Evolutionary conservation across 805 yeast species (phyloP).

Genomic region (Yarrowia sp.): DNA sequence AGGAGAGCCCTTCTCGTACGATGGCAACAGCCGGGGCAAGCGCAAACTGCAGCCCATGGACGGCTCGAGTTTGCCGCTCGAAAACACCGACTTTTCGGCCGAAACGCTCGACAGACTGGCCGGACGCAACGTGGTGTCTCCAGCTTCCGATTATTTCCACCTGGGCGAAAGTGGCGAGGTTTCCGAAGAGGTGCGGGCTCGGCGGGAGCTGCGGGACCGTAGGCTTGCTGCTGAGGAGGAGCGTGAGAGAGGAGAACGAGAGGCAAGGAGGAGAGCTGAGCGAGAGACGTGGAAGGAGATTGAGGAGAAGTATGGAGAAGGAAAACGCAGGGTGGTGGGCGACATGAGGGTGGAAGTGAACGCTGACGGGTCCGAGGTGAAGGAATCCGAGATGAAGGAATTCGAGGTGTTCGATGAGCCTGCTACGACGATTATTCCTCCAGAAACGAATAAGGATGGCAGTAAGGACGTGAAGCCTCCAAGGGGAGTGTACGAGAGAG

Average conservation of each 20-base stretch:
- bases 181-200: background rate
- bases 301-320: background rate
- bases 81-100: conserved; percentile 23
- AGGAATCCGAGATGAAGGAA: background rate
- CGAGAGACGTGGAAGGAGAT: conserved; percentile 8
- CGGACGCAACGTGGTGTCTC: background rate
- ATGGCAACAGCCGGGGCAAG: conserved; percentile 5
- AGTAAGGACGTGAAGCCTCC: background rate
- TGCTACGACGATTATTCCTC: background rate
- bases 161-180: conserved; percentile 12
- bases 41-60: conserved; percentile 25
- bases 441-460: background rate
- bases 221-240: conserved; percentile 13
- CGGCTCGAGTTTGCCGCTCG: conserved; percentile 33
- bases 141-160: conserved; percentile 8
- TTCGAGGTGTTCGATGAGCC: background rate
- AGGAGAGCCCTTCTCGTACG: conserved; percentile 35
- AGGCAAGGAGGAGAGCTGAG: background rate
- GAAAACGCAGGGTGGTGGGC: background rate
- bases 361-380: too few species aligned
- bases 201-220: background rate
- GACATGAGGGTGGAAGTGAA: background rate
- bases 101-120: conserved; percentile 12
- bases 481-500: background rate
- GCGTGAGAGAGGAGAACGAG: background rate